These are phyloP conservation scores for Triticum turgidum DNA, from an alignment of 176 grass and related monocot genomes.

Conservation along the genomic window DNA sequence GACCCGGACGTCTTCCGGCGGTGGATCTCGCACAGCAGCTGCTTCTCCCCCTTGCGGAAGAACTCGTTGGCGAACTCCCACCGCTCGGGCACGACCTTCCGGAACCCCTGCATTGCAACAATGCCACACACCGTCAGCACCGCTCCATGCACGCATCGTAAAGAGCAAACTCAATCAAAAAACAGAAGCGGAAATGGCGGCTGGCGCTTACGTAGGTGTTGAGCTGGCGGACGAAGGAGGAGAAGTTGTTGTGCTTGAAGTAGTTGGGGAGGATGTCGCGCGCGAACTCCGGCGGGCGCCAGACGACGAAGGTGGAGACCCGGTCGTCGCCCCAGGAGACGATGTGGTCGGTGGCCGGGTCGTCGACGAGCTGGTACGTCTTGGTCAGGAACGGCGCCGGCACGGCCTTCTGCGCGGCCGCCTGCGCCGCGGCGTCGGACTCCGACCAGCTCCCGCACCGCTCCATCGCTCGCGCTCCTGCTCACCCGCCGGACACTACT, in stretches of 20 bases:
- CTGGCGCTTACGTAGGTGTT: constrained; percentile 81
- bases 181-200: not conserved
- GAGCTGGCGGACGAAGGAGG: constrained; percentile 96
- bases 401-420: constrained; percentile 77
- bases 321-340: constrained; percentile 98
- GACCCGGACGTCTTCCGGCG: constrained; percentile 76
- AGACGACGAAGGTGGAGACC: constrained; percentile 92
- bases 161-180: not conserved
- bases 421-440: constrained; percentile 46
- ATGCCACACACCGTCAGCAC: not conserved
- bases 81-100: constrained; percentile 78
- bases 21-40: constrained; percentile 87
- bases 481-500: not conserved
- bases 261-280: constrained; percentile 94
- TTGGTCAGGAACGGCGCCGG: constrained; percentile 97
- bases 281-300: constrained; percentile 93
- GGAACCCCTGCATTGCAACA: constrained; percentile 64
- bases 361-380: constrained; percentile 97
- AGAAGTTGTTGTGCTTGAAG: constrained; percentile 99
- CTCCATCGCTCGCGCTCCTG: constrained; percentile 41
- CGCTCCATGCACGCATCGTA: not conserved
- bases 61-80: constrained; percentile 97
- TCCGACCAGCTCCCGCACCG: constrained; percentile 67
- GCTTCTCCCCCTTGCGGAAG: constrained; percentile 80
- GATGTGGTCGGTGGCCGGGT: constrained; percentile 84